phyloP scores from a whole-genome alignment of 768 basidiomycete genomes.

The Collybiopsis luxurians region DNA sequence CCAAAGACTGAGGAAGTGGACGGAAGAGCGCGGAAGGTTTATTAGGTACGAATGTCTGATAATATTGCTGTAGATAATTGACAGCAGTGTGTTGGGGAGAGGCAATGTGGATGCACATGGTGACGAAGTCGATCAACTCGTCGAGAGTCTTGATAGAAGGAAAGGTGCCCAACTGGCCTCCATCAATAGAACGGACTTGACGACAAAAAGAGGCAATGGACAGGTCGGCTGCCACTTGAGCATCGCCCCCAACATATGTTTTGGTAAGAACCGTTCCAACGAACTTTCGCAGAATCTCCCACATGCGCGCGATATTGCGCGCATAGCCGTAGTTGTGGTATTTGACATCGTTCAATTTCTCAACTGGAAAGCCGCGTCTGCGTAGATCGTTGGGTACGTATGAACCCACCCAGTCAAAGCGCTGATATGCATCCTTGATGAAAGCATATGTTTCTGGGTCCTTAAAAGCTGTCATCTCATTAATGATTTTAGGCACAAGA shows the following conservation, averaged over 20 bases:
- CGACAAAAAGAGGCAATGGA: slow-evolving; percentile 19
- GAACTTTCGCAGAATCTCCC: slow-evolving; percentile 24
- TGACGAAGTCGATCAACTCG: slow-evolving; percentile 24
- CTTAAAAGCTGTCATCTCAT: slow-evolving; percentile 17
- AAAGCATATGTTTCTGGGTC: slow-evolving; percentile 15
- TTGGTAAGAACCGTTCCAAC: slow-evolving; percentile 17
- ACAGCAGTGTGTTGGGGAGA: slow-evolving; percentile 30
- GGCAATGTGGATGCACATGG: slow-evolving; percentile 31
- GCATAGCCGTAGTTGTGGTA: slow-evolving; percentile 29
- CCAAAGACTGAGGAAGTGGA: slow-evolving; percentile 20
- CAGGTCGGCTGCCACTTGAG: slow-evolving; percentile 18
- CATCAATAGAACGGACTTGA: slow-evolving; percentile 20
- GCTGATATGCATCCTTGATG: slow-evolving; percentile 18
- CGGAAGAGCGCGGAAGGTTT: slow-evolving; percentile 24
- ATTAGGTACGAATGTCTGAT: slow-evolving; percentile 30
- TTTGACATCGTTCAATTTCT: slow-evolving; percentile 20
- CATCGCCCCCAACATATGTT: slow-evolving; percentile 18
- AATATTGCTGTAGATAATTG: slow-evolving; percentile 32
- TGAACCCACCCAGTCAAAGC: slow-evolving; percentile 22
- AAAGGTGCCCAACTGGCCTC: slow-evolving; percentile 22
- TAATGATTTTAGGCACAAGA: slow-evolving; percentile 25
- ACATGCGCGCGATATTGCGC: slow-evolving; percentile 21
- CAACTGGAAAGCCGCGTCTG: slow-evolving; percentile 26
- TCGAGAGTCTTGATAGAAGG: slow-evolving; percentile 23
- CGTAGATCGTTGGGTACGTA: slow-evolving; percentile 26